phyloP scores from a whole-genome alignment of 176 grass and related monocot species.

The Triticum dicoccoides region DNA sequence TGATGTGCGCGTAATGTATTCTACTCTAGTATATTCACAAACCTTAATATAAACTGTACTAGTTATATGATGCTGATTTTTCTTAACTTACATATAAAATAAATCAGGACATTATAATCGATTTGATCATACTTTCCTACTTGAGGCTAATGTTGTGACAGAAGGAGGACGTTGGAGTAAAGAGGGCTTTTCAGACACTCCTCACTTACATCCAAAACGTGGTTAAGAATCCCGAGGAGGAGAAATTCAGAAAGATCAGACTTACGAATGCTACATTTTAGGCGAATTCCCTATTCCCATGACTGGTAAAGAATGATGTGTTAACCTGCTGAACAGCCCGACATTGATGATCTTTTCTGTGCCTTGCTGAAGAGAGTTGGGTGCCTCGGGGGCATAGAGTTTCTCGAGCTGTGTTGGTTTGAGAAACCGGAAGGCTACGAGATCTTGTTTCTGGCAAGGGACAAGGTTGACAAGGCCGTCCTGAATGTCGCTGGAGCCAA shows the following conservation, averaged over 20 bases:
- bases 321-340: not conserved
- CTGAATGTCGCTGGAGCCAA: conserved; percentile 78
- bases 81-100: no score
- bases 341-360: not conserved
- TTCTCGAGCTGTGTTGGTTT: conserved; percentile 83
- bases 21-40: no score
- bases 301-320: not conserved
- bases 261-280: conserved; percentile 74
- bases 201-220: conserved; percentile 76
- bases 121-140: not conserved
- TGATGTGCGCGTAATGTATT: no score
- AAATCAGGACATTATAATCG: no score
- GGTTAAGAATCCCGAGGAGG: conserved; percentile 73
- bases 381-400: conserved; percentile 77
- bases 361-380: conserved; percentile 82
- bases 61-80: no score
- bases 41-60: no score
- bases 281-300: conserved; percentile 34
- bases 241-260: conserved; percentile 97
- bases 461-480: conserved; percentile 74
- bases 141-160: not conserved
- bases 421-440: conserved; percentile 78
- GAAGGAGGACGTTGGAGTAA: conserved; percentile 84
- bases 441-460: conserved; percentile 67
- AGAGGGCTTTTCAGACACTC: conserved; percentile 92